phyloP scores from a whole-genome alignment of 768 basidiomycete species.

The Pleurotus djamor region DNA sequence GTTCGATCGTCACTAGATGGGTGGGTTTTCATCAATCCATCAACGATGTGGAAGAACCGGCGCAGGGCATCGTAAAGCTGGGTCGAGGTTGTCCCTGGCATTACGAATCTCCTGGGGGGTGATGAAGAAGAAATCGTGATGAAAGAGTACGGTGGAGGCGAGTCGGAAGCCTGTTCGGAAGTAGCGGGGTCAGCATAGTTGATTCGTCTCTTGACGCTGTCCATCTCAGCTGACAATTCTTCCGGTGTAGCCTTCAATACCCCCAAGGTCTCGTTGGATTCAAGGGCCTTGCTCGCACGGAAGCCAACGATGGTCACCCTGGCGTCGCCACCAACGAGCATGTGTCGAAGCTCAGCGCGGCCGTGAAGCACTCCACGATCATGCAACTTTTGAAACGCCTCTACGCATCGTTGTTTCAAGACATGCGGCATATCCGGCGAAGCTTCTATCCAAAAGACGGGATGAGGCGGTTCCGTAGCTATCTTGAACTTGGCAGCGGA shows the following conservation, averaged over 20 bases:
- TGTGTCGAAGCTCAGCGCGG: constrained; percentile 44
- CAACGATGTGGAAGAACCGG: constrained; percentile 10
- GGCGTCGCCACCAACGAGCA: constrained; percentile 54
- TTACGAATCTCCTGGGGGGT: constrained; percentile 15
- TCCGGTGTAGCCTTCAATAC: constrained; percentile 32
- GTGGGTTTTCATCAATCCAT: background rate
- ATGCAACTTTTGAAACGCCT: constrained; percentile 48
- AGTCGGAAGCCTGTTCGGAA: background rate
- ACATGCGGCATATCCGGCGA: constrained; percentile 52
- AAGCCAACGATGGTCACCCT: constrained; percentile 56
- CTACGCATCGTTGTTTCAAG: constrained; percentile 50
- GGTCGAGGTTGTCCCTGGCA: constrained; percentile 15
- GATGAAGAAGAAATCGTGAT: background rate
- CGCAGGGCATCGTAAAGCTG: constrained; percentile 11
- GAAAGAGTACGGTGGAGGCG: background rate
- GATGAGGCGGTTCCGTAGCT: constrained; percentile 55
- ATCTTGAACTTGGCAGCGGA: constrained; percentile 35
- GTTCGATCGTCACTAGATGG: background rate
- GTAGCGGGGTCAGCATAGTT: constrained; percentile 25
- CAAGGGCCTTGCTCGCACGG: constrained; percentile 31
- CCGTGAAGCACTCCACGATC: constrained; percentile 46
- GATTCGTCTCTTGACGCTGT: constrained; percentile 55
- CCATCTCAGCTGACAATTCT: constrained; percentile 50
- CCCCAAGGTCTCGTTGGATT: constrained; percentile 22
- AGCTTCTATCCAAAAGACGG: constrained; percentile 61